Evolutionary conservation across 1,139 yeast species (phyloP), one percentile per base, ranked within the genome.

Genomic region (Geotrichum histeridarum): DNA sequence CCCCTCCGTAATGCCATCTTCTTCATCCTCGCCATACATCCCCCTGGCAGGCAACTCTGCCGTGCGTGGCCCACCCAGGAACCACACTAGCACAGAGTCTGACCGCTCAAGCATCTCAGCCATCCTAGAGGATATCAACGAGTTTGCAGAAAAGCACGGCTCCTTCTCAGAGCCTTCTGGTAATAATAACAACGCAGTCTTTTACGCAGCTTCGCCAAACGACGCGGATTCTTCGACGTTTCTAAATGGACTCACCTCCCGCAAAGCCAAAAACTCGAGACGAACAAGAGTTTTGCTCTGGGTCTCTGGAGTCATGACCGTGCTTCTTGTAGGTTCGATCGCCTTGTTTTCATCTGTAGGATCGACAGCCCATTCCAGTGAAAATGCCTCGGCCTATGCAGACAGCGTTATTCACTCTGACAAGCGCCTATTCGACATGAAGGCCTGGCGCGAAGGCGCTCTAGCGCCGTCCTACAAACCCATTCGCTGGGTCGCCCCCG

Each of bases 401-500:
- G 49, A 22, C 11, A 30, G 15, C n/a, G 11, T 32, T 2, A 17
- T 18, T 11, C 51, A 51, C 32, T 12, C 53, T n/a, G 51, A 49
- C 41, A 54, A 54, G 35, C 41, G 31, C 12, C 38, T 51, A 12
- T 53, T 55, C 39, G 18, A 30, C 17, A 49, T 55, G 50, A n/a
- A 47, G 11, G 46, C 44, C 22, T 55, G 58, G 58, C 45, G 50
- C 18, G 17, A 30, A 3, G 56, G 58, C 8, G 42, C 15, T 2
- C 51, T 55, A n/a, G 17, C 33, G 15, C 56, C 58, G 4, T 17
- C 48, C 7, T 53, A 35, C 41, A 51, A 53, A 27, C 27, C 45
- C 15, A 30, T 55, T 8, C 51, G 53, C 43, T 53, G 56, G 56
- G 54, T 53, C 9, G 17, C 55, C 2, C 54, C 58, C 17, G 56